These are phyloP conservation scores for Ogataea trehalophila DNA, from an alignment of 805 yeast genomes.

Conservation along the genomic window DNA sequence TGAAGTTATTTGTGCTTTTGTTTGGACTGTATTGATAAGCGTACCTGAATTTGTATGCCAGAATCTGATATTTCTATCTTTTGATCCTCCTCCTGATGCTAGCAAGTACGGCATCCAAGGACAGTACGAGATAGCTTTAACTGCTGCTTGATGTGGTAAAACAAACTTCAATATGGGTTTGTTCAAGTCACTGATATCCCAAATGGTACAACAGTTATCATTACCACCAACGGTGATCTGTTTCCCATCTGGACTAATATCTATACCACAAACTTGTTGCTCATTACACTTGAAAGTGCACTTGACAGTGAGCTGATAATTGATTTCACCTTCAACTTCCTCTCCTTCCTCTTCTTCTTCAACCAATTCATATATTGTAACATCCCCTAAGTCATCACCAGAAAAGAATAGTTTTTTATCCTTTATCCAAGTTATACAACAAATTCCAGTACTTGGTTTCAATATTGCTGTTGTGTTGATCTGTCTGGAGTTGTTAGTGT, in stretches of 20 bases:
- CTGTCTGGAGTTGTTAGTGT: constrained; percentile 26
- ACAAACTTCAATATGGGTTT: constrained; percentile 42
- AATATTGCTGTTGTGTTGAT: constrained; percentile 18
- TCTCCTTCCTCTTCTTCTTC: constrained; percentile 7
- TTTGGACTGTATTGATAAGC: constrained; percentile 47
- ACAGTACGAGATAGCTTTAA: constrained; percentile 84
- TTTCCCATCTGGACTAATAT: constrained; percentile 46
- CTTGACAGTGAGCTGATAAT: constrained; percentile 13
- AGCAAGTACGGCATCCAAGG: constrained; percentile 81
- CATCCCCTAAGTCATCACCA: constrained; percentile 66
- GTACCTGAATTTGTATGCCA: constrained; percentile 88
- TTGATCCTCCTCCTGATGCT: constrained; percentile 90
- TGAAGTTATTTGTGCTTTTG: constrained; percentile 75
- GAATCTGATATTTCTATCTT: constrained; percentile 72
- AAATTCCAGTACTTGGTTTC: constrained; percentile 38
- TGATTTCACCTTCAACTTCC: background rate
- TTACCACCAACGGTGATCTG: constrained; percentile 80
- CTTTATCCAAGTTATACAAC: constrained; percentile 59
- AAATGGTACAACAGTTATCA: constrained; percentile 73
- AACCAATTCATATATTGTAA: constrained; percentile 36
- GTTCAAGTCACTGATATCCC: constrained; percentile 50
- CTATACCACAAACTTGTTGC: constrained; percentile 65
- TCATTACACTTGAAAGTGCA: constrained; percentile 41
- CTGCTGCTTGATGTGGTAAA: constrained; percentile 77
- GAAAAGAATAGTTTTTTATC: constrained; percentile 40